Evolutionary conservation across 2,329 filamentous ascomycete species (phyloP), one percentile per base, ranked within the genome.

Genomic region (Talaromyces marneffei): DNA sequence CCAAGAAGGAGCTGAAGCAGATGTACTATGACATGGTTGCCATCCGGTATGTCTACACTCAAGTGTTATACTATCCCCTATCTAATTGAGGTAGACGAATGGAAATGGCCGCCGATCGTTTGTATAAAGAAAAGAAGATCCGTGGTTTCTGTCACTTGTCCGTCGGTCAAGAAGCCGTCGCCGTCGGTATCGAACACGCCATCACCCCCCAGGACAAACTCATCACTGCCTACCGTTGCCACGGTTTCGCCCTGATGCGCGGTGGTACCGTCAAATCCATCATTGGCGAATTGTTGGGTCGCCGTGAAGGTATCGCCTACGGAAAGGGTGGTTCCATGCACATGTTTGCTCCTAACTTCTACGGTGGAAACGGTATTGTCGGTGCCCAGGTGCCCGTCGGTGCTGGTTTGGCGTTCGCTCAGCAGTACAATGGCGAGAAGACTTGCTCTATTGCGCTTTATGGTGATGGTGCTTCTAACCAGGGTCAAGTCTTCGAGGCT

Each of bases 111-210:
- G 92, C 94, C 81, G 94, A 99, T 77, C 87, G 93, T 76, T 84
- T 99, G 74, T 99, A 99, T 90, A 99, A 99, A 85, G 94, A 97
- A 84, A 99, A 99, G 89, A 97, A 99, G 86, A 97, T 99, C 72
- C 90, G 94, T 72, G 94, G 94, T 82, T 99, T 99, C 89, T 99
- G 94, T 83, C 94, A 99, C 82, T 81, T 99, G 79, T 97, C 94
- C 63, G 96, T 90, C 63, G 94, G 94, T 66, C 94, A 99, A 81
- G 94, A 99, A 85, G 94, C 94, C 67, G 94, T 99, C 68, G 92
- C 94, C 63, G 88, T 92, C 70, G 94, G 94, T 76, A 97, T 99
- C 73, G 94, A 99, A 82, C 91, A 96, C 77, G 92, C 92, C 68
- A 90, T 99, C 75, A 90, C 87, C 72, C 92, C 91, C 79, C 80